Evolutionary conservation across 1,284 basidiomycete species (phyloP), one percentile per base, ranked within the genome.

Genomic region (Spongiforma sp.): DNA sequence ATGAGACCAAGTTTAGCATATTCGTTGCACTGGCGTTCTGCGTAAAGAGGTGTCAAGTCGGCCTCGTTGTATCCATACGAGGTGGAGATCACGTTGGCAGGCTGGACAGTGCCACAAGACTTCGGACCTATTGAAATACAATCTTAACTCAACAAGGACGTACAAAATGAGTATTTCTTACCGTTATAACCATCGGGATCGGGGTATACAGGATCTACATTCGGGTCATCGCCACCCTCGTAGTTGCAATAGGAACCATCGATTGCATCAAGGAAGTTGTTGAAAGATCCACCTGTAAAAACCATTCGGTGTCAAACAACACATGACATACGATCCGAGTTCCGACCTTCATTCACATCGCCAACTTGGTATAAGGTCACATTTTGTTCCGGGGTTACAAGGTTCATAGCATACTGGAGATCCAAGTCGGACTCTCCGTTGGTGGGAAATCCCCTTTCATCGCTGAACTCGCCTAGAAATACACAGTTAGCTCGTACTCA

Each of bases 391-490:
- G 78, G 75, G 39, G 78, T 76, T 3, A 80, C 78, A 28, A 86
- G 74, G 21, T 74, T 71, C 76, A 86, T 84, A 7, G 73, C 77
- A 62, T 85, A 86, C 66, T 86, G 75, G 28, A 86, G 67, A 66
- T 86, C 84, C n/a, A 86, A 77, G 65, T 85, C 75, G 12, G 81
- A 81, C 73, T 86, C 85, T 26, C 79, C 83, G 57, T 83, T 85
- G 65, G 76, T 74, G 6, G 69, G 62, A 66, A 83, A 82, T 14
- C 75, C 71, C 57, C 77, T 71, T 17, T 37, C 10, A 37, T 37
- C 17, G 17, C 36, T 37, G 10, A 37, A 37, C 17, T 9, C 36
- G 10, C 36, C 36, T 37, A 17, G 17, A 37, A 32, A 32, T 77
- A 62, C n/a, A 62, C 53, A 1, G 79, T 79, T 65, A 83, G 81